Evolutionary conservation across 1,284 basidiomycete species (phyloP).

Genomic region (Pseudozyma sp.): DNA sequence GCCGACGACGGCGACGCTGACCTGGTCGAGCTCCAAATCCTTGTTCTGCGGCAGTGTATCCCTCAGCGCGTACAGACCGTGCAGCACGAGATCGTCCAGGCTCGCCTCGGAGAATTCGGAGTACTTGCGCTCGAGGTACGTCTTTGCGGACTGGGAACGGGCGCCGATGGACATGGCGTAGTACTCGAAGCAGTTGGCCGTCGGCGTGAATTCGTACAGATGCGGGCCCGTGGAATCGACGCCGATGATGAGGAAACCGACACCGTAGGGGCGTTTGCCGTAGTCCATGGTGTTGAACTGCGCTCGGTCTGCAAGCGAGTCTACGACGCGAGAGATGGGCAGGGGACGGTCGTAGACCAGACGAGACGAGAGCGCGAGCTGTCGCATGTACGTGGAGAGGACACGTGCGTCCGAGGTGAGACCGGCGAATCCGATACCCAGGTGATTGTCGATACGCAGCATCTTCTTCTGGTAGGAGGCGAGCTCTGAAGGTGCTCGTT

Average conservation of each 20-base stretch:
- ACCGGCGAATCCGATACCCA: conserved; percentile 97
- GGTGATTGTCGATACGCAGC: conserved; percentile 98
- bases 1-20: conserved; percentile 64
- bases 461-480: conserved; percentile 99
- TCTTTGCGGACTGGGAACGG: conserved; percentile 96
- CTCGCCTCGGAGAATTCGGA: conserved; percentile 76
- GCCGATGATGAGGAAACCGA: conserved; percentile 97
- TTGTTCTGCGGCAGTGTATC: conserved; percentile 68
- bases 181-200: conserved; percentile 97
- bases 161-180: conserved; percentile 99
- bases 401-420: conserved; percentile 98
- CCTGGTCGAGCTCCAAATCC: conserved; percentile 63
- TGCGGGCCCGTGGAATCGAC: conserved; percentile 95
- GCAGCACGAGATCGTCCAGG: conserved; percentile 57
- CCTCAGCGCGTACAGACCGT: conserved; percentile 64
- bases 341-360: conserved; percentile 95
- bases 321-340: conserved; percentile 91
- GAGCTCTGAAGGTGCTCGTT: conserved; percentile 98
- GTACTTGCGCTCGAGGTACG: conserved; percentile 94
- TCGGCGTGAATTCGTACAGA: conserved; percentile 97
- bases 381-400: conserved; percentile 90
- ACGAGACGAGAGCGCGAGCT: conserved; percentile 93
- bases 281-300: conserved; percentile 99
- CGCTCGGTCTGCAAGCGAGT: conserved; percentile 96
- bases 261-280: conserved; percentile 95